These are phyloP conservation scores for Pythium brachiatum DNA, from an alignment of 352 stramenopile genomes.

Conservation along the genomic window DNA sequence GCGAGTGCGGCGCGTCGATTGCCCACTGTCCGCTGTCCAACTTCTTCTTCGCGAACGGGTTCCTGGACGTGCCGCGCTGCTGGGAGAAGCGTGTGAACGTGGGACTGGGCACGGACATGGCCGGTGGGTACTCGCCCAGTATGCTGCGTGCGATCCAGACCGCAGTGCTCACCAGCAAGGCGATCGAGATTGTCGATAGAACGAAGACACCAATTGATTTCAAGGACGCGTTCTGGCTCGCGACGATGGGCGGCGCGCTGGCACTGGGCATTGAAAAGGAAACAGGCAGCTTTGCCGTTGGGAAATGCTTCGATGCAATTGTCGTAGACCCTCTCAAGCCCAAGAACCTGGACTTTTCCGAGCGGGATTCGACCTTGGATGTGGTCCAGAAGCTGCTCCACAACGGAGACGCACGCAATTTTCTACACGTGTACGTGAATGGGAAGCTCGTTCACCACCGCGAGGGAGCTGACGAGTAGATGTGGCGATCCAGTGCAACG, in stretches of 20 bases:
- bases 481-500: neutral
- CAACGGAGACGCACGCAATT: slow-evolving; percentile 84
- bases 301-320: slow-evolving; percentile 86
- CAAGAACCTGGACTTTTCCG: slow-evolving; percentile 52
- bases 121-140: slow-evolving; percentile 87
- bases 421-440: slow-evolving; percentile 72
- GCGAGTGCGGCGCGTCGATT: slow-evolving; percentile 53
- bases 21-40: slow-evolving; percentile 91
- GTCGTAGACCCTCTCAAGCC: slow-evolving; percentile 53
- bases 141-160: slow-evolving; percentile 87
- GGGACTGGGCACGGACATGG: slow-evolving; percentile 89
- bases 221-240: slow-evolving; percentile 86
- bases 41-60: slow-evolving; percentile 84
- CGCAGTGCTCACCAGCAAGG: slow-evolving; percentile 73
- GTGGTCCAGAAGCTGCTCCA: slow-evolving; percentile 87
- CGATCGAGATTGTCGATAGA: slow-evolving; percentile 36
- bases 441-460: slow-evolving; percentile 36
- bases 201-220: slow-evolving; percentile 35
- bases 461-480: neutral
- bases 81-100: slow-evolving; percentile 36
- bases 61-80: slow-evolving; percentile 64
- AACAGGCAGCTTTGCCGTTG: slow-evolving; percentile 73
- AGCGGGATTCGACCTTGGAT: slow-evolving; percentile 39
- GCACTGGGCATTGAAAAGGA: slow-evolving; percentile 66
- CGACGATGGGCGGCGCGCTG: slow-evolving; percentile 81